Base-by-base conservation (phyloP, 805 yeast species). In the Debaryomyces tyrocola region DNA sequence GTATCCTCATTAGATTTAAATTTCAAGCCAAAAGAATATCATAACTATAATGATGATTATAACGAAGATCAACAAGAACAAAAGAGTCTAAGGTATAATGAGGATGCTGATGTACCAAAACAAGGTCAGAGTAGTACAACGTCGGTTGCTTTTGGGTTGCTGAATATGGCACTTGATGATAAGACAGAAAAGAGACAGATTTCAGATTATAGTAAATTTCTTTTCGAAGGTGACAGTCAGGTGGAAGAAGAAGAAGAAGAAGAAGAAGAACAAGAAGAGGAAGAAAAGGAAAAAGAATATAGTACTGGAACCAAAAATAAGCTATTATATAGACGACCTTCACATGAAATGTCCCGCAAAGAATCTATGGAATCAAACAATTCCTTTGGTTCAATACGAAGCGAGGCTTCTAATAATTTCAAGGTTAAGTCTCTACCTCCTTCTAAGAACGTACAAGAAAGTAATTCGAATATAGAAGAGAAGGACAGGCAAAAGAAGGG, bases 361-460 rank as follows among this genome's bases (percentile, higher is more conserved):
- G 44, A 47, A 11, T 44, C 57, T 4, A 21, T 40, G 14, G 40
- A 44, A 4, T 56, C 59, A 4, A 45, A 37, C 49, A 50, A 51
- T 7, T 66, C 72, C 2, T 56, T 50, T 51, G 56, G 59, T 45
- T 66, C 71, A 9, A 57, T 67, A 46, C 68, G 65, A 47, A 64
- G 71, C 46, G 67, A 62, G 21, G 33, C 33, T 3, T 14, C 34
- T 14, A 50, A 53, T 17, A 57, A 58, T 44, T 59, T 59, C 44
- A 45, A 46, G 31, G 63, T 58, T 4, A 52, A 54, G 2, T 47
- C 59, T 0, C 44, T 54, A 6, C 15, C 43, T 20, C 17, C 10
- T 14, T 1, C 33, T 2, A 24, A 38, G n/a, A 37, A 36, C 20
- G 17, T n/a, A 9, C 9, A 7, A 20, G 36, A 20, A 15, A 42